A percentile compares a stretch with the other conserved stretches of the same genome.
Evolutionary conservation across 2,329 filamentous ascomycete species (phyloP).

Genomic region (Trichoderma simmonsii): DNA sequence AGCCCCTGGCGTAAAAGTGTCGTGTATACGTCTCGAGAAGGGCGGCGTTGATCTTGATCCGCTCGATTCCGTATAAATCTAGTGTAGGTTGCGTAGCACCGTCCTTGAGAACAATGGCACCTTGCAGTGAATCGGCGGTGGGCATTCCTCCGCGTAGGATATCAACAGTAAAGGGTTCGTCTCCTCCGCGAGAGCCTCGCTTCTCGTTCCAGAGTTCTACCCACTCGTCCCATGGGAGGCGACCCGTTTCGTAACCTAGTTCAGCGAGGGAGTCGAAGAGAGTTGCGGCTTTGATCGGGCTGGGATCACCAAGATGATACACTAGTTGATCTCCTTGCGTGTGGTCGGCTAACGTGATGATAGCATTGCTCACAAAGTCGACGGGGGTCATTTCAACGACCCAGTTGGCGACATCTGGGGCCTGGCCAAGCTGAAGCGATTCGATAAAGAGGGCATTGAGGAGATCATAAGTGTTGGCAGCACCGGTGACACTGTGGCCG

Average conservation of each 20-base stretch:
- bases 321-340: conserved; percentile 59
- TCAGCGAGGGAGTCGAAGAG: conserved; percentile 63
- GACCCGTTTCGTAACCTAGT: conserved; percentile 68
- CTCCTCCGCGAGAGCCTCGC: conserved; percentile 62
- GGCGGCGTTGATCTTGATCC: conserved; percentile 65
- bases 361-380: conserved; percentile 74
- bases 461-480: conserved; percentile 75
- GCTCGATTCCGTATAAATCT: conserved; percentile 49
- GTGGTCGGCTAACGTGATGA: conserved; percentile 66
- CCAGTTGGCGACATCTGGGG: conserved; percentile 71
- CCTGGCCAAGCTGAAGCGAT: conserved; percentile 68
- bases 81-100: conserved; percentile 62
- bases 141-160: conserved; percentile 81
- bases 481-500: conserved; percentile 70
- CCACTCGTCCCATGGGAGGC: conserved; percentile 70
- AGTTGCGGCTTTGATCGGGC: conserved; percentile 61
- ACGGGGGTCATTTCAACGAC: conserved; percentile 81
- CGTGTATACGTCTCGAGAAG: conserved; percentile 76
- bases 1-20: conserved; percentile 77
- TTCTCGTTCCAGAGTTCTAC: conserved; percentile 70
- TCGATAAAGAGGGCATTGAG: conserved; percentile 74
- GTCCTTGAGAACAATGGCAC: conserved; percentile 72
- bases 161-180: conserved; percentile 72
- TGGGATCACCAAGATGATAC: conserved; percentile 72
- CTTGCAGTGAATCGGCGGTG: conserved; percentile 65